Conservation (phyloP, 306 rosid genomes). For the Cajanus cajan region DNA sequence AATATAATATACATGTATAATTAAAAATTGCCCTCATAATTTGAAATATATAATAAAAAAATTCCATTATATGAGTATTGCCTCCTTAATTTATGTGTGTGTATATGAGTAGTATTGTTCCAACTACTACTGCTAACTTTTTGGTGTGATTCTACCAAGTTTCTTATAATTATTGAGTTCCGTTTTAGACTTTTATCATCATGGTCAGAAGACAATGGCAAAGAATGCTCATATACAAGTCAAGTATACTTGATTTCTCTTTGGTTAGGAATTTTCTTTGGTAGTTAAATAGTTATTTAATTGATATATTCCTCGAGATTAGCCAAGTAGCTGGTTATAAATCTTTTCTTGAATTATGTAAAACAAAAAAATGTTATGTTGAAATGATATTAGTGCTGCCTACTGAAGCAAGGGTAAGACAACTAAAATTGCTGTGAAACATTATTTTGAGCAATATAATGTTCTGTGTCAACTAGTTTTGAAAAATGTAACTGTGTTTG, state of each 20-base stretch:
- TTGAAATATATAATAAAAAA: too few relatives aligned
- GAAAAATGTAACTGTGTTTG: background rate
- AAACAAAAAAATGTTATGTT: background rate
- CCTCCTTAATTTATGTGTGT: background rate
- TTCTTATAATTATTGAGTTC: too few relatives aligned
- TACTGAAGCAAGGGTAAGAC: constrained; percentile 6
- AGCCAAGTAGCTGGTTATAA: constrained; percentile 7
- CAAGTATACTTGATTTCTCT: background rate
- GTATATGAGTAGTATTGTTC: too few relatives aligned
- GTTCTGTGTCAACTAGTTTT: background rate
- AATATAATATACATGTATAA: too few relatives aligned
- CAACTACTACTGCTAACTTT: background rate
- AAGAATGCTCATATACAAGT: too few relatives aligned
- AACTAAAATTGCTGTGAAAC: background rate
- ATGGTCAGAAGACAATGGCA: too few relatives aligned
- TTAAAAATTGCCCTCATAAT: background rate
- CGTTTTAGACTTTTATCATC: too few relatives aligned
- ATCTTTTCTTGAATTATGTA: background rate
- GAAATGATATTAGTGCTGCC: background rate
- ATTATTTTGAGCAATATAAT: background rate
- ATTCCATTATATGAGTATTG: too few relatives aligned
- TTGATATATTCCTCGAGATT: too few relatives aligned
- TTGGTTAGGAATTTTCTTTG: too few relatives aligned
- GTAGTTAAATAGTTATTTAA: too few relatives aligned
- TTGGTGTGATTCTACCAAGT: background rate